Evolutionary conservation across 345 rosid species (phyloP), one percentile per base, ranked within the genome.

Genomic region (Heritiera littoralis): DNA sequence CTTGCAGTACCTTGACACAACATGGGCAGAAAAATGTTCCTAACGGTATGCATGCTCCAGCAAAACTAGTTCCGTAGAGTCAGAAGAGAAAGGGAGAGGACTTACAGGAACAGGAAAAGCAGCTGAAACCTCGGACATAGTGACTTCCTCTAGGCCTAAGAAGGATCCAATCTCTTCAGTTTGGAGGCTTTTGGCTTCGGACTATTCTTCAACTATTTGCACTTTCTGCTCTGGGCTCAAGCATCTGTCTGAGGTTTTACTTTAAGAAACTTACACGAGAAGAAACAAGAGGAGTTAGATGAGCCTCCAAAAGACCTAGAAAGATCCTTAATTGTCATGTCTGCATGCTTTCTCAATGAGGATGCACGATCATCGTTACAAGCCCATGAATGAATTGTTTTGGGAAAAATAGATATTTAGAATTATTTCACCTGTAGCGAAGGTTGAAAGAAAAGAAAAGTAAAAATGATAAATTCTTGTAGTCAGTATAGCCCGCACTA

Each of bases 151-250:
- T 80, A 91, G 80, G 70, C 87, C 99, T 87, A 96, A 86, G 84
- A 90, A 89, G 82, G 92, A 74, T 71, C 94, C 98, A 81, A 87
- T 86, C 83, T 92, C 97, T 80, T 95, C 99, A 66, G 86, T 77
- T 81, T 88, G 90, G 67, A 96, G 89, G 82, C 54, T 68, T 89
- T 91, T 87, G 48, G 85, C 84, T 79, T 93, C 97, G 77, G 97
- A 92, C 84, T 93, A 97, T 88, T 93, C 98, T 91, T 96, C 97
- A 74, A 90, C 89, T 80, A 92, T 84, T 81, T 87, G 92, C 84
- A 92, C 96, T 86, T 93, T 96, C 93, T 93, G 98, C 86, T 93
- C 98, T 4, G 93, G 97, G 81, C 86, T 92, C 94, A 93, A 87
- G 43, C 97, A 89, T 83, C 94, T 89, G 68, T 97, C 97, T 85